Evolutionary conservation across 352 stramenopile genomes (phyloP), one percentile per base, ranked within the genome.

Genomic region (Phytopythium ostracodes): DNA sequence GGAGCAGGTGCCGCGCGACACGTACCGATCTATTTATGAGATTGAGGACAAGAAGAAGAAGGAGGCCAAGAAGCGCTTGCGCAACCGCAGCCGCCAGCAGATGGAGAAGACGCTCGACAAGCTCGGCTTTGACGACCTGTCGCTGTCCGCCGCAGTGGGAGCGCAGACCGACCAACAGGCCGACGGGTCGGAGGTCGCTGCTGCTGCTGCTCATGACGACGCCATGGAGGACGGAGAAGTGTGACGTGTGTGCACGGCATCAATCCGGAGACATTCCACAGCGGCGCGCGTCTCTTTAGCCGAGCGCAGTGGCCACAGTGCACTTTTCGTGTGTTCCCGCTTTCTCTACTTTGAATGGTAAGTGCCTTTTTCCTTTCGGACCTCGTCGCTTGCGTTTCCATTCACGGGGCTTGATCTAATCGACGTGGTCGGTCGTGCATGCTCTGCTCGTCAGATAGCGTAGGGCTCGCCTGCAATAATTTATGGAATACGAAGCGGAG

Each of bases 1-100:
- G 52, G 73, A 81, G 0, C 71, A 79, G 40, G 84, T 90, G 73
- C 59, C 75, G 0, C 83, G 81, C 49, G 81, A 93, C 24, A 70
- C 71, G 56, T 93, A 93, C 64, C 78, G 80, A 22, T 68, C 81
- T 18, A 91, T 93, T 59, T 93, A 91, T 59, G 79, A 84, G 59
- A 68, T 93, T 20, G 84, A 93, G 60, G 73, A 86, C 38, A 59
- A 75, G 36, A 76, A 87, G 56, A 93, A 93, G 68, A 91, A 93
- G 64, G 78, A 88, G 33, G 67, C 70, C 38, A 87, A 88, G 70
- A 89, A 89, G 54, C 71, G 73, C 4, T 65, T 76, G 43, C 70
- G 73, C 46, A 68, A 69, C 43, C 74, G 76, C 20, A 68, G 72
- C 38, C 67, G 79, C 14, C 79, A 89, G 64, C 71, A 69, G 54